Evolutionary conservation across 2,329 filamentous ascomycete species (phyloP).

Genomic region (Saccharata proteae): DNA sequence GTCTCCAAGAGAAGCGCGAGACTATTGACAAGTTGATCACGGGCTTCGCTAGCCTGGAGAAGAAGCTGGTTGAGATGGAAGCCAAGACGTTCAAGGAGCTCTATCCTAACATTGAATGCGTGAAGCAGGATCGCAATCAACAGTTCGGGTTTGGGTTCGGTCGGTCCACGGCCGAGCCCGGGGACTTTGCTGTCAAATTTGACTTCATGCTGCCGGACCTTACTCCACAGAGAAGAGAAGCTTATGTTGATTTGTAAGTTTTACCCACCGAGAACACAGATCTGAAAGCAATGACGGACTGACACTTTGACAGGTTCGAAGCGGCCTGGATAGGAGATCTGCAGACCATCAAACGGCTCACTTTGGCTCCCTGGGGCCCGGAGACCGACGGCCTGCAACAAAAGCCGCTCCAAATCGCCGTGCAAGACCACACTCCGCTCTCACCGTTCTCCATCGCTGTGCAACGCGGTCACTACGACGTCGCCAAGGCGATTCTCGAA

Average conservation of each 20-base stretch:
- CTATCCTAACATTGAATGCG: conserved; percentile 33
- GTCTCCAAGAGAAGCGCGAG: conserved; percentile 40
- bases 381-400: conserved; percentile 41
- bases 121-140: conserved; percentile 10
- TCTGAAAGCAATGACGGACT: neutral
- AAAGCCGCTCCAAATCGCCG: conserved; percentile 52
- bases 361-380: conserved; percentile 46
- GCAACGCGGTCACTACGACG: conserved; percentile 49
- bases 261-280: neutral
- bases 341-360: conserved; percentile 51
- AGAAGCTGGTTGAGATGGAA: conserved; percentile 41
- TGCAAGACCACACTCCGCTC: conserved; percentile 39
- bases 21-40: conserved; percentile 41
- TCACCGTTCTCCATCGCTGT: conserved; percentile 59
- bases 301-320: conserved; percentile 43
- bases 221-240: conserved; percentile 42
- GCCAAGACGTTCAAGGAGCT: conserved; percentile 58
- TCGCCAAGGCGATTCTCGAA: conserved; percentile 55
- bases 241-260: conserved; percentile 52
- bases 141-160: neutral
- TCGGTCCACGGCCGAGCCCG: conserved; percentile 13
- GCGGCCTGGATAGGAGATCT: conserved; percentile 62
- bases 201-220: conserved; percentile 38
- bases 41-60: conserved; percentile 45
- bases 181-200: conserved; percentile 37